These are phyloP conservation scores for Phlebiopsis flavidoalba DNA, from an alignment of 768 basidiomycete genomes.

Conservation along the genomic window DNA sequence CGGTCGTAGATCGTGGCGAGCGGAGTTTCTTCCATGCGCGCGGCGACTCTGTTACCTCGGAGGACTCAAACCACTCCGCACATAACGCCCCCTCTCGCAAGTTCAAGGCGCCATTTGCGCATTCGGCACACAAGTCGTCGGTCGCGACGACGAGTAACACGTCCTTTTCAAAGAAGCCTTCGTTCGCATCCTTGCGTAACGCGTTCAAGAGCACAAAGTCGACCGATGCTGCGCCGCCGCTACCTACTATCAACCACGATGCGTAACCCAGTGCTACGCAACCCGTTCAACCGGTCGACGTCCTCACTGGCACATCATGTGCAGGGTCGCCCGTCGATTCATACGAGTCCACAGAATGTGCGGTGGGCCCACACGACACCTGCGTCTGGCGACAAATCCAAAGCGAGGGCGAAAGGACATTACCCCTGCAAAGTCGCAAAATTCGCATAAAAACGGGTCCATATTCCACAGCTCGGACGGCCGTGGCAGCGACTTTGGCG, in stretches of 20 bases:
- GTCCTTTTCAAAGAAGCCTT: conserved; percentile 75
- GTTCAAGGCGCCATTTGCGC: conserved; percentile 55
- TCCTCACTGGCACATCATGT: conserved; percentile 60
- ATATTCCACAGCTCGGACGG: conserved; percentile 64
- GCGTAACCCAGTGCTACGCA: conserved; percentile 69
- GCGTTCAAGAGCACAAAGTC: conserved; percentile 73
- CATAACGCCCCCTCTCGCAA: conserved; percentile 22
- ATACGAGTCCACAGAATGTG: conserved; percentile 47
- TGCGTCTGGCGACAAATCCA: conserved; percentile 43
- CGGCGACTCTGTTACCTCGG: conserved; percentile 74
- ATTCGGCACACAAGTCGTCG: conserved; percentile 65
- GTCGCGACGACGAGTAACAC: conserved; percentile 42
- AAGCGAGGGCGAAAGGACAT: conserved; percentile 43
- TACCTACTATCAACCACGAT: conserved; percentile 65
- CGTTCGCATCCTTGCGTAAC: conserved; percentile 82
- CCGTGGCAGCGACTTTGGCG: conserved; percentile 67
- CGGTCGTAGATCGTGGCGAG: conserved; percentile 45
- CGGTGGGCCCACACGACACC: conserved; percentile 66
- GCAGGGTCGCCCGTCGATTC: conserved; percentile 33
- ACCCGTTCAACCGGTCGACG: conserved; percentile 78
- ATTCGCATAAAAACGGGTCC: conserved; percentile 75
- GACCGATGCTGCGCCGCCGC: conserved; percentile 50
- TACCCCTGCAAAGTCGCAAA: conserved; percentile 64
- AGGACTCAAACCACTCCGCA: conserved; percentile 65
- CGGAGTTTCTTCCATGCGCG: conserved; percentile 69